Percentiles rank a stretch among this genome's conserved stretches.
phyloP scores from a whole-genome alignment of 148 eudicot species.

The Tetragonia tetragonoides region DNA sequence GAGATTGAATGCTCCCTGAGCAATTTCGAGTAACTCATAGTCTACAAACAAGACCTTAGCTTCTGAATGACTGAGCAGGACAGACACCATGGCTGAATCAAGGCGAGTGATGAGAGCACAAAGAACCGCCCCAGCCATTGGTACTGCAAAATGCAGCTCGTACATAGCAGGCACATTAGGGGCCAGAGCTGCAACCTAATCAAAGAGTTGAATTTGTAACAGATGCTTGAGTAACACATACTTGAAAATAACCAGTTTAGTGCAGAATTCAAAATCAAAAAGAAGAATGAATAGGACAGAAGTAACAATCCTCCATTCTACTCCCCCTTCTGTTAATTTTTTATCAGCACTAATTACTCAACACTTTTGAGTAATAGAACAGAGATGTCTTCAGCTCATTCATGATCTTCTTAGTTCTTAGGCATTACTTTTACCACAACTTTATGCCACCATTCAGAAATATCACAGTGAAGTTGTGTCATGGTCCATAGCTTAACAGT shows the following conservation, averaged over 20 bases:
- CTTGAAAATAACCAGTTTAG: neutral
- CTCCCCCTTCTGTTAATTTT: too few species aligned
- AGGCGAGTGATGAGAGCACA: slow-evolving; percentile 57
- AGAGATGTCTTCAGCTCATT: too few species aligned
- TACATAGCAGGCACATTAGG: slow-evolving; percentile 68
- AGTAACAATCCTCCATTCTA: neutral
- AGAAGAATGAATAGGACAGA: neutral
- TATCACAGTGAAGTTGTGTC: too few species aligned
- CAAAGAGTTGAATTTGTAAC: neutral
- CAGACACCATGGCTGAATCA: slow-evolving; percentile 43
- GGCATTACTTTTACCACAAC: too few species aligned
- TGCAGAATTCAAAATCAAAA: neutral
- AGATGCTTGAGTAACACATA: neutral
- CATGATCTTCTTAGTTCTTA: too few species aligned
- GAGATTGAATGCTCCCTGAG: slow-evolving; percentile 40
- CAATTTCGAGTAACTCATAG: slow-evolving; percentile 36
- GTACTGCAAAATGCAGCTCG: slow-evolving; percentile 67
- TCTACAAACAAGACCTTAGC: slow-evolving; percentile 56
- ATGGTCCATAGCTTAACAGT: too few species aligned
- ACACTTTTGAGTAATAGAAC: too few species aligned
- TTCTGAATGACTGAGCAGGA: slow-evolving; percentile 49
- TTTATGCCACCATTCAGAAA: too few species aligned
- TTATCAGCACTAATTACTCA: too few species aligned
- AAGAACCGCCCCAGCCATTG: slow-evolving; percentile 64
- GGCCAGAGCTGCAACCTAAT: slow-evolving; percentile 57